phyloP scores from a whole-genome alignment of 2,329 filamentous ascomycete genomes.

The Alternaria metachromatica region DNA sequence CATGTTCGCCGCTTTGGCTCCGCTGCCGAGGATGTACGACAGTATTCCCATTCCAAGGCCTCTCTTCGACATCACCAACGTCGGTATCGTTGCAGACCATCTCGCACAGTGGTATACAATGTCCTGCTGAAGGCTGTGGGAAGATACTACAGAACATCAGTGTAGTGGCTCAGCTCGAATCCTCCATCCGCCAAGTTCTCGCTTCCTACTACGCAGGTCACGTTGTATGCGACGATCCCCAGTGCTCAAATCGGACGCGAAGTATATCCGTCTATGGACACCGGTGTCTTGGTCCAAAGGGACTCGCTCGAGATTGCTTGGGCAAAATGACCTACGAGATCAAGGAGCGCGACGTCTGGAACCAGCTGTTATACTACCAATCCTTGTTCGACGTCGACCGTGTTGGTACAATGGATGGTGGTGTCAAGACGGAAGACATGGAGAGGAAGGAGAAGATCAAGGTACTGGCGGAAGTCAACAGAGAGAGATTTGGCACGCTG shows the following conservation, averaged over 20 bases:
- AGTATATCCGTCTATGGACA: slow-evolving; percentile 94
- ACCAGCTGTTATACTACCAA: slow-evolving; percentile 88
- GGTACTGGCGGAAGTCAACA: slow-evolving; percentile 82
- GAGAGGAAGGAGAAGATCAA: slow-evolving; percentile 60
- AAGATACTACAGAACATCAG: slow-evolving; percentile 71
- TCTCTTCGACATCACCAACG: slow-evolving; percentile 51
- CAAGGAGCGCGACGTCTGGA: slow-evolving; percentile 89
- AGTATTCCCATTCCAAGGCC: slow-evolving; percentile 76
- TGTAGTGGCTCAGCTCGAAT: slow-evolving; percentile 85
- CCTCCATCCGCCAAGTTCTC: slow-evolving; percentile 78
- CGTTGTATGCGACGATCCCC: slow-evolving; percentile 87
- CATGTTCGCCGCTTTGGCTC: slow-evolving; percentile 77
- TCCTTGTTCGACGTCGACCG: slow-evolving; percentile 89
- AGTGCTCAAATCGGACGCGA: slow-evolving; percentile 84
- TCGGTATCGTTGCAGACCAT: slow-evolving; percentile 48
- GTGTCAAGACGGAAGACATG: slow-evolving; percentile 62
- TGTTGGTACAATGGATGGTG: slow-evolving; percentile 60
- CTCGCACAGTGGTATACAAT: slow-evolving; percentile 76
- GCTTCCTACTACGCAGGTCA: slow-evolving; percentile 90
- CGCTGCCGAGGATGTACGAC: slow-evolving; percentile 83
- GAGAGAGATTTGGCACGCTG: slow-evolving; percentile 76
- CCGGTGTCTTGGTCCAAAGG: slow-evolving; percentile 85
- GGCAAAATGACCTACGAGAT: slow-evolving; percentile 91
- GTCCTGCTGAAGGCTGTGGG: slow-evolving; percentile 68
- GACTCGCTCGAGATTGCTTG: slow-evolving; percentile 81